phyloP scores from a whole-genome alignment of 2,329 filamentous ascomycete species.

The Penicillium sp. region DNA sequence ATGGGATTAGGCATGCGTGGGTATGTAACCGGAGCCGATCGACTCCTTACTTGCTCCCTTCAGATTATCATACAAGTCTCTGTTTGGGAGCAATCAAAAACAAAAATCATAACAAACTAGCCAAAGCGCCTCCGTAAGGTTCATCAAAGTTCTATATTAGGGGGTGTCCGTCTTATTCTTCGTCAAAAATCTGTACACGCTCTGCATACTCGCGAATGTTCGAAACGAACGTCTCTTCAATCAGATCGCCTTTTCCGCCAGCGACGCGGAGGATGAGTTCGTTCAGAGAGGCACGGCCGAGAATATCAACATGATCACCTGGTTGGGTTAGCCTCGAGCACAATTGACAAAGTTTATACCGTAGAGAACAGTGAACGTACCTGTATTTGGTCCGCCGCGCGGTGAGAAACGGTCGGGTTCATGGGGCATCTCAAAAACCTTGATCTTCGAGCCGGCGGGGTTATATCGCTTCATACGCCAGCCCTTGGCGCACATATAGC shows the following conservation, averaged over 20 bases:
- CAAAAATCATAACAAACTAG: neutral
- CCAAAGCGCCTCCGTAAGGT: neutral
- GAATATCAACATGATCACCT: conserved; percentile 94
- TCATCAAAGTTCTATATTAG: conserved; percentile 41
- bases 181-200: conserved; percentile 79
- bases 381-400: conserved; percentile 67
- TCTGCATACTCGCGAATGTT: conserved; percentile 81
- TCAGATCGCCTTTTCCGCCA: conserved; percentile 77
- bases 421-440: conserved; percentile 92
- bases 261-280: conserved; percentile 86
- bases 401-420: conserved; percentile 92
- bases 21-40: neutral
- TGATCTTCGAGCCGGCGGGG: conserved; percentile 77
- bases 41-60: neutral
- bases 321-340: neutral
- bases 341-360: neutral
- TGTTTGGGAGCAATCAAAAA: neutral
- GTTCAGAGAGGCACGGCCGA: conserved; percentile 85
- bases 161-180: neutral
- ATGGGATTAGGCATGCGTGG: neutral
- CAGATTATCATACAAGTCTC: neutral
- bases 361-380: conserved; percentile 37
- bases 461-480: conserved; percentile 96
- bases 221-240: conserved; percentile 76
- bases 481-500: conserved; percentile 96